phyloP scores from a whole-genome alignment of 345 rosid species.

The Moricandia arvensis region DNA sequence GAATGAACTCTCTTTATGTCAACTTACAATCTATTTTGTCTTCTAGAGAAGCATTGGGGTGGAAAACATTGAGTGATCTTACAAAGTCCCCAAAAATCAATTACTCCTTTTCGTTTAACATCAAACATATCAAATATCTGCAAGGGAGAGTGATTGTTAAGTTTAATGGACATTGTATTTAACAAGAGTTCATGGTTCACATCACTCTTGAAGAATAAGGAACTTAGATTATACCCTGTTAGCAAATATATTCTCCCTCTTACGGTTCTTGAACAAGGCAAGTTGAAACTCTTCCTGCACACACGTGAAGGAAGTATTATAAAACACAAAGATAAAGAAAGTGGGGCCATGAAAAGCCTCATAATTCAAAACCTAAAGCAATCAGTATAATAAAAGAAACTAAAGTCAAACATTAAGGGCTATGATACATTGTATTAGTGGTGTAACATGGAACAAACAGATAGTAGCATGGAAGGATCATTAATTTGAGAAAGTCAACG shows the following conservation, averaged over 20 bases:
- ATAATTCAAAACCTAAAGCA: conserved; percentile 26
- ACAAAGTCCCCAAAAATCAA: conserved; percentile 97
- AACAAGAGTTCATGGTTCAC: neutral
- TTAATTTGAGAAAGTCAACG: conserved; percentile 21
- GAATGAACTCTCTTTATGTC: neutral
- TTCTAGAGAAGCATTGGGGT: conserved; percentile 78
- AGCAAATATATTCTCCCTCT: conserved; percentile 94
- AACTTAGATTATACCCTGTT: conserved; percentile 56
- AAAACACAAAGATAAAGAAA: neutral
- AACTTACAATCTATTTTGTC: conserved; percentile 88
- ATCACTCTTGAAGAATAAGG: neutral
- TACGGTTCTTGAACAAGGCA: conserved; percentile 84
- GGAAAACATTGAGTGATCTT: conserved; percentile 82
- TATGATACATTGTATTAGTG: conserved; percentile 25
- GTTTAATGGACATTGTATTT: neutral
- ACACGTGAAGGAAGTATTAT: conserved; percentile 11
- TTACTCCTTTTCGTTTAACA: conserved; percentile 82
- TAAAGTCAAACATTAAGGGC: conserved; percentile 32
- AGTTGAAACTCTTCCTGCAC: conserved; percentile 95
- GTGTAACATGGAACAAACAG: conserved; percentile 25
- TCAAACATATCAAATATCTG: conserved; percentile 97
- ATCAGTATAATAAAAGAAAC: conserved; percentile 2
- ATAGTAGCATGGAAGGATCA: conserved; percentile 10
- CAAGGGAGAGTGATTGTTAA: conserved; percentile 13
- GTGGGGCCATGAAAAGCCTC: conserved; percentile 32